phyloP scores from a whole-genome alignment of 2,329 filamentous ascomycete species.

The Helminthosporium solani region DNA sequence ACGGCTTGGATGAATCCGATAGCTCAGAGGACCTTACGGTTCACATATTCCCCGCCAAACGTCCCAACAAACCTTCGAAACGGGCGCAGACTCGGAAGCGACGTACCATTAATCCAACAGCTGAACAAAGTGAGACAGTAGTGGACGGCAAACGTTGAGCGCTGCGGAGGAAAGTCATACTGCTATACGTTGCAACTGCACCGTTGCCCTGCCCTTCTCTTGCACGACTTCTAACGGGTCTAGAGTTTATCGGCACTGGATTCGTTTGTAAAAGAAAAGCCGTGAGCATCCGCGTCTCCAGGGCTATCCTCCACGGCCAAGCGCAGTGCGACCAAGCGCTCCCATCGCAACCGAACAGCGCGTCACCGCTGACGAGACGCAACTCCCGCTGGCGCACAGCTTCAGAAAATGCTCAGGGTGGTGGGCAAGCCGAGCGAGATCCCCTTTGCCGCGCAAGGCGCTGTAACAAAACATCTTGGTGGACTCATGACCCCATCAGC shows the following conservation, averaged over 20 bases:
- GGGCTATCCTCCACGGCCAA: conserved; percentile 2
- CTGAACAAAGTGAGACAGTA: conserved; percentile 5
- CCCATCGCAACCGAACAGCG: conserved; percentile 5
- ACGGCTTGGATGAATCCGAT: conserved; percentile 7
- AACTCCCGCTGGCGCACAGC: conserved; percentile 7
- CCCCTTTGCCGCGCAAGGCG: no score
- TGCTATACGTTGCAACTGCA: no score
- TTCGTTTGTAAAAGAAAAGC: conserved; percentile 2
- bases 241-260: neutral
- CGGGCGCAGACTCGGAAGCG: conserved; percentile 8
- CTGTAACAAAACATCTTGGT: no score
- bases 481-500: no score
- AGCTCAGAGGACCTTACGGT: conserved; percentile 8
- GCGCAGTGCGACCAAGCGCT: conserved; percentile 1
- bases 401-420: conserved; percentile 5
- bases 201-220: neutral
- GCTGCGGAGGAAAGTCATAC: neutral
- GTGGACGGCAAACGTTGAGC: conserved; percentile 4
- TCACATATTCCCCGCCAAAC: conserved; percentile 7
- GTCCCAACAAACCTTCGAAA: conserved; percentile 7
- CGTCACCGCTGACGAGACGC: conserved; percentile 3
- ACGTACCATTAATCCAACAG: conserved; percentile 4
- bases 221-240: conserved; percentile 3
- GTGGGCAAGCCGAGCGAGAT: conserved; percentile 2
- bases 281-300: neutral